These are phyloP conservation scores for Hypoxylon lenormandii DNA, from an alignment of 495 filamentous ascomycete species.

Conservation along the genomic window DNA sequence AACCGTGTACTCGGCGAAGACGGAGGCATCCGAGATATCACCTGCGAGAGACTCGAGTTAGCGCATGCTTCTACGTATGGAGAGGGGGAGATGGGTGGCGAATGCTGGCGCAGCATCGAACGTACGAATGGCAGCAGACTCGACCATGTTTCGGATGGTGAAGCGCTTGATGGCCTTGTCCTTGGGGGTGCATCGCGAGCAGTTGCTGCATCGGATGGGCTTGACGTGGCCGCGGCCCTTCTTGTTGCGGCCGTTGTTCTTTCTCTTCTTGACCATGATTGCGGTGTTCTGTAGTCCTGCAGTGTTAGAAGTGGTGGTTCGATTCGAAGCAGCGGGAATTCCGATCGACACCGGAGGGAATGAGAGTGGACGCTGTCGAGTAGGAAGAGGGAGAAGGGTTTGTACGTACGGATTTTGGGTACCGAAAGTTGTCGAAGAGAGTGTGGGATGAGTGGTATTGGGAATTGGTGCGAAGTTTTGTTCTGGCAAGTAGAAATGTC, in stretches of 20 bases:
- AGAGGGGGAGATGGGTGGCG: too few species aligned
- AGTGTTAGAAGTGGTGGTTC: conserved; percentile 41
- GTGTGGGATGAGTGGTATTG: conserved; percentile 36
- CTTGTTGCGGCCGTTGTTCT: conserved; percentile 99
- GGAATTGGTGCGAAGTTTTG: conserved; percentile 38
- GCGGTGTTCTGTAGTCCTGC: conserved; percentile 61
- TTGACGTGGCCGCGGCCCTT: conserved; percentile 99
- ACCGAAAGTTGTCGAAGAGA: conserved; percentile 47
- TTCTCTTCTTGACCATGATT: conserved; percentile 99
- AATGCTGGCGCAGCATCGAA: conserved; percentile 47
- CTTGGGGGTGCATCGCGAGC: conserved; percentile 99
- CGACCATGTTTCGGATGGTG: conserved; percentile 99
- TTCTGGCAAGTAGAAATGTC: conserved; percentile 13
- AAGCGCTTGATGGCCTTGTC: conserved; percentile 99
- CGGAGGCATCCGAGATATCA: conserved; percentile 99
- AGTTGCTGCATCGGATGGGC: conserved; percentile 99
- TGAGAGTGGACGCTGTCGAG: conserved; percentile 20
- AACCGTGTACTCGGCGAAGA: conserved; percentile 98
- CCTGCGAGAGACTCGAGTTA: conserved; percentile 64
- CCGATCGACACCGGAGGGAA: not conserved
- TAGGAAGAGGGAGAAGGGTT: not conserved
- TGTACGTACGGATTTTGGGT: conserved; percentile 38
- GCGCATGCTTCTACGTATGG: not conserved
- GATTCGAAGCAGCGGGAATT: not conserved
- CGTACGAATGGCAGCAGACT: conserved; percentile 99